phyloP scores from a whole-genome alignment of 495 filamentous ascomycete species.

The Daldinia caldariorum region DNA sequence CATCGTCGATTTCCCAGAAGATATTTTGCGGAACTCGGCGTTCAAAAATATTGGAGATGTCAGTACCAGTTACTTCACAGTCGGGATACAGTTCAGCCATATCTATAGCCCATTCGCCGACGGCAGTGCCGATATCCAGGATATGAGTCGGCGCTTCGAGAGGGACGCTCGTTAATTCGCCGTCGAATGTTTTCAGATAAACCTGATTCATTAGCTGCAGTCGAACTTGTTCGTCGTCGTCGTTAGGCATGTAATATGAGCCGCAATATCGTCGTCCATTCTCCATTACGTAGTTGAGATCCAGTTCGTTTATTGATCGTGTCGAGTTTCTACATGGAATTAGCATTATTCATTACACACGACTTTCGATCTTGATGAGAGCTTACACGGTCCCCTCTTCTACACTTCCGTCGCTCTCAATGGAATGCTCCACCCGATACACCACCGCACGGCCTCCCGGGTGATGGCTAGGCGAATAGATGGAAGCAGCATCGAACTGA shows the following conservation, averaged over 20 bases:
- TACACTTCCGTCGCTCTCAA: slow-evolving; percentile 44
- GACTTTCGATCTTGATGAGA: not conserved
- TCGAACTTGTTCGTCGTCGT: slow-evolving; percentile 76
- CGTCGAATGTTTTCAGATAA: slow-evolving; percentile 68
- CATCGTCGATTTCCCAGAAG: slow-evolving; percentile 76
- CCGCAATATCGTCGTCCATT: slow-evolving; percentile 75
- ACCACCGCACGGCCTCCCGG: slow-evolving; percentile 43
- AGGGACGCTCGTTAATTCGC: slow-evolving; percentile 67
- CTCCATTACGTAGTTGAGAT: slow-evolving; percentile 66
- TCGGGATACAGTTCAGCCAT: slow-evolving; percentile 71
- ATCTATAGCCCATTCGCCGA: slow-evolving; percentile 79
- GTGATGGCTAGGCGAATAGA: slow-evolving; percentile 46
- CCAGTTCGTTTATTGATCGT: slow-evolving; percentile 65
- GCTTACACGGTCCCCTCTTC: slow-evolving; percentile 60
- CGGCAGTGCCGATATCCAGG: slow-evolving; percentile 74
- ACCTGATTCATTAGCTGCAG: slow-evolving; percentile 73
- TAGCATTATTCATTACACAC: slow-evolving; percentile 8
- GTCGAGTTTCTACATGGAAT: slow-evolving; percentile 52
- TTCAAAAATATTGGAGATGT: slow-evolving; percentile 69
- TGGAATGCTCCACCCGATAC: slow-evolving; percentile 42
- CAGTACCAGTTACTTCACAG: slow-evolving; percentile 73
- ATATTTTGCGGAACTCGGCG: slow-evolving; percentile 69
- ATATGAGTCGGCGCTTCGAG: slow-evolving; percentile 66
- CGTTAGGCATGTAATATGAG: slow-evolving; percentile 79
- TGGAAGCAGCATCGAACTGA: slow-evolving; percentile 40